Conservation (phyloP, 306 rosid species). For the Astragalus glycyphyllos region DNA sequence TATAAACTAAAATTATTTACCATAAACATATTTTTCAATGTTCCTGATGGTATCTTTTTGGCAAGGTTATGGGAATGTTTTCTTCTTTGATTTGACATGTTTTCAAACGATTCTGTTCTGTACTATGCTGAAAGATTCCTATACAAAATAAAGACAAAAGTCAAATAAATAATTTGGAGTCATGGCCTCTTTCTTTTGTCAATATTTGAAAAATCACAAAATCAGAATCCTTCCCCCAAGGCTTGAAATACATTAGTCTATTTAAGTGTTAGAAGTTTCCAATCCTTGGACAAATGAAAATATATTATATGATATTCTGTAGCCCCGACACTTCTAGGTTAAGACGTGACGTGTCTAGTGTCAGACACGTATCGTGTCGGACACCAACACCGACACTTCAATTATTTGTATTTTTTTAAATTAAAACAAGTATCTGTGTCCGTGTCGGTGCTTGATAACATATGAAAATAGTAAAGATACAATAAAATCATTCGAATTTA, state of each 20-base stretch:
- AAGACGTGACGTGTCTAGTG: too few relatives aligned
- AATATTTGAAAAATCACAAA: constrained; percentile 1
- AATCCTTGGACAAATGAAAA: constrained; percentile 1
- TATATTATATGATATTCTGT: not conserved
- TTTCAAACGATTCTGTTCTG: constrained; percentile 13
- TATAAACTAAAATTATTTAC: not conserved
- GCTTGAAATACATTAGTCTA: not conserved
- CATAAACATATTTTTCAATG: not conserved
- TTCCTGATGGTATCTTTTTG: not conserved
- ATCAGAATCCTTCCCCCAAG: constrained; percentile 1
- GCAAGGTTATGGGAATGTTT: not conserved
- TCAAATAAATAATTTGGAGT: not conserved
- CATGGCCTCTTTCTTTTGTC: constrained; percentile 25
- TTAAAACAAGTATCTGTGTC: too few relatives aligned
- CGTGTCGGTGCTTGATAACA: too few relatives aligned
- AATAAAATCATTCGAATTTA: not conserved
- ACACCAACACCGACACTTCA: too few relatives aligned
- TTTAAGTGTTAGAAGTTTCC: constrained; percentile 20
- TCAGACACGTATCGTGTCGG: too few relatives aligned
- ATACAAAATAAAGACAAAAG: constrained; percentile 18
- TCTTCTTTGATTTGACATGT: not conserved
- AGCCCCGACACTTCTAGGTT: too few relatives aligned
- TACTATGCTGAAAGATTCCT: constrained; percentile 28
- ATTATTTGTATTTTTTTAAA: too few relatives aligned
- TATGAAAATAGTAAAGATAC: not conserved